These are phyloP conservation scores for Apiospora kogelbergensis DNA, from an alignment of 2,329 filamentous ascomycete species.

Conservation along the genomic window DNA sequence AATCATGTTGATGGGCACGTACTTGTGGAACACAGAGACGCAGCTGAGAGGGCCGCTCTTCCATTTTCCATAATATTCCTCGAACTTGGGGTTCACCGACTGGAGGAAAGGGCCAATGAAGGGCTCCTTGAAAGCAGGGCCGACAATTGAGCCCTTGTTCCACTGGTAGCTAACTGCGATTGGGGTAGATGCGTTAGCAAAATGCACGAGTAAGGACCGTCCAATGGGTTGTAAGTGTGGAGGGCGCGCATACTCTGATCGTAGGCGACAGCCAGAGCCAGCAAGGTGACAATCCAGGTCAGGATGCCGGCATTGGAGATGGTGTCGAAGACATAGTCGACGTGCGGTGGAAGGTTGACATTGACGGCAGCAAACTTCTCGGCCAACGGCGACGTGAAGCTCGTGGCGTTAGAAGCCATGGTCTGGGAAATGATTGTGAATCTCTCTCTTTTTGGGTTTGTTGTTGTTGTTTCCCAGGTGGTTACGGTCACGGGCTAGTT, in stretches of 20 bases:
- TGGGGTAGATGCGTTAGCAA: conserved; percentile 16
- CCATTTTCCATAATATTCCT: conserved; percentile 92
- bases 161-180: conserved; percentile 69
- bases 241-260: conserved; percentile 74
- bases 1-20: conserved; percentile 32
- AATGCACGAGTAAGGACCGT: not conserved
- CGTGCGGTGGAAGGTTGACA: conserved; percentile 48
- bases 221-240: conserved; percentile 13
- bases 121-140: conserved; percentile 73
- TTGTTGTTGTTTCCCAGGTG: not conserved
- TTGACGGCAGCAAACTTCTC: conserved; percentile 50
- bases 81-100: conserved; percentile 88
- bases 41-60: conserved; percentile 87
- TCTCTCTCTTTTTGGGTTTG: not conserved
- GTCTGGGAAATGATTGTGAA: not conserved
- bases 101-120: conserved; percentile 96
- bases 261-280: conserved; percentile 74
- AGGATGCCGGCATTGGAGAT: conserved; percentile 57
- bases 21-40: conserved; percentile 99
- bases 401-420: conserved; percentile 62
- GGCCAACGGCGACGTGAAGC: conserved; percentile 67
- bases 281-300: conserved; percentile 67
- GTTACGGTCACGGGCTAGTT: not conserved
- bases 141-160: conserved; percentile 74
- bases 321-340: conserved; percentile 55